phyloP scores from a whole-genome alignment of 495 filamentous ascomycete species.

The Annulohypoxylon bovei region DNA sequence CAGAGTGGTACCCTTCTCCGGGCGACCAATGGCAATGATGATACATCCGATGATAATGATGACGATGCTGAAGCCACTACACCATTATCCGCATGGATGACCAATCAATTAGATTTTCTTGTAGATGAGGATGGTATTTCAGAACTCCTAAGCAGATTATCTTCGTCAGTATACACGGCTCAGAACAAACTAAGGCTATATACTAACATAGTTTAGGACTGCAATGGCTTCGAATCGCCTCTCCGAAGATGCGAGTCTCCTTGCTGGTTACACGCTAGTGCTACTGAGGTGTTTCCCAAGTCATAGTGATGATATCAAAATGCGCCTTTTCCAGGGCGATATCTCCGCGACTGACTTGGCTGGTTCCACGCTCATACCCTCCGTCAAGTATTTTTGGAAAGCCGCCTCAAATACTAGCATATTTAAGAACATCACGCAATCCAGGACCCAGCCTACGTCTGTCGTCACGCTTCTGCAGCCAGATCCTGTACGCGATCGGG shows the following conservation, averaged over 20 bases:
- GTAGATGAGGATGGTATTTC: conserved; percentile 54
- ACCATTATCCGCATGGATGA: conserved; percentile 47
- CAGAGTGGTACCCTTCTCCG: not conserved
- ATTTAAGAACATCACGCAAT: conserved; percentile 67
- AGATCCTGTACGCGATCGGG: conserved; percentile 47
- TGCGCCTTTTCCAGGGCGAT: conserved; percentile 91
- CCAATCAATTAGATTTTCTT: conserved; percentile 47
- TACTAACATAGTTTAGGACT: conserved; percentile 40
- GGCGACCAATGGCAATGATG: conserved; percentile 12
- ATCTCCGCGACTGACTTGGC: conserved; percentile 60
- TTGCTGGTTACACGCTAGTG: conserved; percentile 89
- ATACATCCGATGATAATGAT: conserved; percentile 25
- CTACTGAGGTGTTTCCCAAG: conserved; percentile 86
- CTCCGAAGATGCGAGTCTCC: conserved; percentile 70
- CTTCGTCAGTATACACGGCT: conserved; percentile 47
- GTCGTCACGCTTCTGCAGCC: conserved; percentile 32
- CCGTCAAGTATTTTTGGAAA: conserved; percentile 91
- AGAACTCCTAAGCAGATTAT: conserved; percentile 51
- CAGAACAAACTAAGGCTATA: not conserved
- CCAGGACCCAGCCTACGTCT: conserved; percentile 26
- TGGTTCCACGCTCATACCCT: conserved; percentile 61
- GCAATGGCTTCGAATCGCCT: conserved; percentile 43
- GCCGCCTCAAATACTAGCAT: conserved; percentile 72
- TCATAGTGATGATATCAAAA: conserved; percentile 87
- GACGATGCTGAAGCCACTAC: conserved; percentile 36